These are phyloP conservation scores for Fagopyrum homotropicum DNA, from an alignment of 148 eudicot species.

Conservation along the genomic window DNA sequence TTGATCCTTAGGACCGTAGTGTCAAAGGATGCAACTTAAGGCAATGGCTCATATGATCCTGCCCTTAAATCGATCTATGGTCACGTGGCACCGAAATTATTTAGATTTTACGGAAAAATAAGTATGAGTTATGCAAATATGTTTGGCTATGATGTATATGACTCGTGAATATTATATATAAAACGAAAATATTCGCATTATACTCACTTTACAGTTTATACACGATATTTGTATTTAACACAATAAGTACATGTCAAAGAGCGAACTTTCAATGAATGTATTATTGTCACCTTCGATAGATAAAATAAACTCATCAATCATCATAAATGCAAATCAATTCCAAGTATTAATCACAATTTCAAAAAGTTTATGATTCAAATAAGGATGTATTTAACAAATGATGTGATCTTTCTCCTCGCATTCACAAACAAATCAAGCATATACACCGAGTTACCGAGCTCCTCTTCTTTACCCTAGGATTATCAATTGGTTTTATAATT, in stretches of 20 bases:
- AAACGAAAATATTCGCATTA: no score
- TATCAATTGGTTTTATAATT: constrained; percentile 41
- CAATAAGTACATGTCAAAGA: background rate
- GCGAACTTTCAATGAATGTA: background rate
- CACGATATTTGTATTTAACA: no score
- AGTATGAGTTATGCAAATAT: no score
- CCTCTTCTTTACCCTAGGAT: constrained; percentile 39
- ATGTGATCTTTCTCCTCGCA: background rate
- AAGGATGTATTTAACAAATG: background rate
- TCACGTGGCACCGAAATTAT: no score
- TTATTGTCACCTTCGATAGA: background rate
- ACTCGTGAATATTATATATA: no score
- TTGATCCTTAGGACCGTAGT: background rate
- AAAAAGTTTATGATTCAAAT: background rate
- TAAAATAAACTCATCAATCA: background rate
- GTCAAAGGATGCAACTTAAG: background rate
- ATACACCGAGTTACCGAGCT: constrained; percentile 4
- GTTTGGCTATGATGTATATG: no score
- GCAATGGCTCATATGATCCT: no score
- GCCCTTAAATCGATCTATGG: no score
- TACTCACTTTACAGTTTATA: no score
- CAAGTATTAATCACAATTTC: background rate
- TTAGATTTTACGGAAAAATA: no score
- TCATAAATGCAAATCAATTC: background rate
- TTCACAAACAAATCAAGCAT: background rate